phyloP scores from a whole-genome alignment of 1,284 basidiomycete species.

The Cystobasidium slooffiae region DNA sequence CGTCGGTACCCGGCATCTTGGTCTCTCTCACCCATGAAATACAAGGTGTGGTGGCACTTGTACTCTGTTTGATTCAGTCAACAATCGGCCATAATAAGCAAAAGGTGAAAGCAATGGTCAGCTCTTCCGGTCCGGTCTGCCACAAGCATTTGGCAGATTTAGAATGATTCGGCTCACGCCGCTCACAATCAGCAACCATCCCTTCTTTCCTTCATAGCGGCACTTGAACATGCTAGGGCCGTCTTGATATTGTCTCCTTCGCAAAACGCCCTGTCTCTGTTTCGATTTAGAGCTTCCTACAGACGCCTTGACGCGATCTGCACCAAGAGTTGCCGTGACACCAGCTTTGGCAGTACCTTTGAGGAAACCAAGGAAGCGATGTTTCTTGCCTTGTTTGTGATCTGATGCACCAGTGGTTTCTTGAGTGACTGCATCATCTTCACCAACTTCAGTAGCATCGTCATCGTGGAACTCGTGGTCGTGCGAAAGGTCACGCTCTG shows the following conservation, averaged over 20 bases:
- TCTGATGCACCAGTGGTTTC: conserved; percentile 7
- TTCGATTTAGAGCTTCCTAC: conserved; percentile 53
- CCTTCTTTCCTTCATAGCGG: conserved; percentile 53
- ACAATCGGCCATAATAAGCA: too few species aligned
- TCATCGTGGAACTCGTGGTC: conserved; percentile 49
- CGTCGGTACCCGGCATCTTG: conserved; percentile 41
- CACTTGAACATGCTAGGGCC: conserved; percentile 53
- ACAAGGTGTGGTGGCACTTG: conserved; percentile 55
- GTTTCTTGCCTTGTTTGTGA: conserved; percentile 47
- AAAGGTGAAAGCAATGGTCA: neutral
- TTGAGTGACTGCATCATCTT: conserved; percentile 27
- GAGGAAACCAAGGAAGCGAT: conserved; percentile 52
- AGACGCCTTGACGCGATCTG: conserved; percentile 55
- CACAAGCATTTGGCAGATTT: neutral
- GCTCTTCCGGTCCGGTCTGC: too few species aligned
- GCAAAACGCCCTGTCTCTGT: conserved; percentile 54
- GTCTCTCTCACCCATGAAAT: conserved; percentile 51
- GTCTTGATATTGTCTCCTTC: conserved; percentile 48
- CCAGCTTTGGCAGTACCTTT: conserved; percentile 54
- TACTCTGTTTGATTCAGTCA: too few species aligned
- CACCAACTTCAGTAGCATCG: conserved; percentile 43
- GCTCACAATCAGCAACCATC: conserved; percentile 51
- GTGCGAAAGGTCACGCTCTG: conserved; percentile 38
- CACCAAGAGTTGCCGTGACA: conserved; percentile 53
- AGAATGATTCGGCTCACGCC: conserved; percentile 19